Base-by-base conservation (phyloP, 169 alveolate genomes). In the Cyclospora cayetanensis region DNA sequence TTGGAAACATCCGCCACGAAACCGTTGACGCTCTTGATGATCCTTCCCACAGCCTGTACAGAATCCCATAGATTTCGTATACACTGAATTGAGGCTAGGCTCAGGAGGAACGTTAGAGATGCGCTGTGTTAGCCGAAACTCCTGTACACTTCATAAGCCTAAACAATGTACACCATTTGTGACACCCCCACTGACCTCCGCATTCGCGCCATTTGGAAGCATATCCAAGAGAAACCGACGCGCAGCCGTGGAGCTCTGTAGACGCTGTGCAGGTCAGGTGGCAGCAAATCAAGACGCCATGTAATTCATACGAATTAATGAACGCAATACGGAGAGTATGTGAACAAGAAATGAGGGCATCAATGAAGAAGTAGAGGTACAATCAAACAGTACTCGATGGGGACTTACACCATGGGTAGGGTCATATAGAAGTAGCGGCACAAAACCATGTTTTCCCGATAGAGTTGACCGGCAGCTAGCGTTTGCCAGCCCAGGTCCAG, bases 1-100 rank as follows among this genome's bases (percentile, higher is more conserved):
- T 46, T 22, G 53, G 89, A 79, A 72, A 79, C 89, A 53, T 79
- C 89, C n/a, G 89, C 89, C 1, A 79, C 89, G 34, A 79, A 79
- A 20, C 89, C 89, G 65, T 79, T 79, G 50, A 52, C 89, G n/a
- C 89, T 79, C 52, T 79, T 79, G 4, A 52, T 72, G 25, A 79
- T 39, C 37, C 89, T 50, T 35, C 89, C 89, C 37, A 79, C 74
- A 34, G 72, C 89, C 89, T 79, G 89, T 60, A 79, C 52, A 5
- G 31, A 79, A 27, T 50, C 72, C 43, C 74, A 37, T 11, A n/a
- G 52, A 37, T 41, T 37, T 12, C 39, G 60, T 37, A 25, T n/a
- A 31, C 37, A 74, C 12, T 18, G 60, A 12, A 22, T 22, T 15
- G 20, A 46, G 60, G 3, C 20, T 15, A 0, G 11, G 11, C 60